A percentile compares a stretch with the other conserved stretches of the same genome.
Conservation (phyloP, 192 early-diverging fungal genomes). For the Radiomyces spectabilis region DNA sequence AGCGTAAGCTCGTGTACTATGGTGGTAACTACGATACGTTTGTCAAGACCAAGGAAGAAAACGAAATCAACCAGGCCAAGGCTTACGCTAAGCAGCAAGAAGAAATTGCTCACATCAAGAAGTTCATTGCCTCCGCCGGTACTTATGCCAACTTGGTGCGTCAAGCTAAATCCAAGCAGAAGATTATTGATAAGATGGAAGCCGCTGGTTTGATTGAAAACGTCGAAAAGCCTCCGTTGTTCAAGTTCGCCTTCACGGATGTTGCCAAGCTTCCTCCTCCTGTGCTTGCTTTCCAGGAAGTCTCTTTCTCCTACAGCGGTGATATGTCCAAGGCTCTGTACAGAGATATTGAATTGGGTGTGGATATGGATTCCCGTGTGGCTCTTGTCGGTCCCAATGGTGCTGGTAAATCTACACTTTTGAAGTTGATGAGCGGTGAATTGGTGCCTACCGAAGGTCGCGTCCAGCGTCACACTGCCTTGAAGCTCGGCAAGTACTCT, state of each 20-base stretch:
- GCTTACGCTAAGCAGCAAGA: slow-evolving; percentile 98
- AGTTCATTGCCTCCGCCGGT: slow-evolving; percentile 98
- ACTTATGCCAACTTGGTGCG: slow-evolving; percentile 98
- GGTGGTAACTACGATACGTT: slow-evolving; percentile 97
- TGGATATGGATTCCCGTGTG: slow-evolving; percentile 98
- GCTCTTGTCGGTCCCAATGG: slow-evolving; percentile 96
- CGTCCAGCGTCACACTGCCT: slow-evolving; percentile 81
- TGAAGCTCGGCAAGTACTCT: slow-evolving; percentile 94
- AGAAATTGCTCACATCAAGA: slow-evolving; percentile 98
- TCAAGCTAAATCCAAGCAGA: slow-evolving; percentile 98
- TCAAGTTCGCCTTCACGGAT: slow-evolving; percentile 86
- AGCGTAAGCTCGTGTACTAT: slow-evolving; percentile 90
- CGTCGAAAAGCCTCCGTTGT: slow-evolving; percentile 65
- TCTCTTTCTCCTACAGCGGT: slow-evolving; percentile 90
- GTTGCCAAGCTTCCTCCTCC: slow-evolving; percentile 89
- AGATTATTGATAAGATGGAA: slow-evolving; percentile 99
- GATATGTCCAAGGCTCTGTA: slow-evolving; percentile 81
- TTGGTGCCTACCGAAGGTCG: slow-evolving; percentile 78
- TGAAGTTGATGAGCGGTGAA: slow-evolving; percentile 94
- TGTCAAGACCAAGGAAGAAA: slow-evolving; percentile 89
- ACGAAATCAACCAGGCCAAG: slow-evolving; percentile 99
- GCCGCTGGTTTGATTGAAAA: slow-evolving; percentile 96
- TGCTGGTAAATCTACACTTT: slow-evolving; percentile 91
- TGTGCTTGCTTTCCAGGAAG: slow-evolving; percentile 87
- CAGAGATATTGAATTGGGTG: slow-evolving; percentile 83